A percentile compares a stretch with the other conserved stretches of the same genome.
phyloP scores from a whole-genome alignment of 2,329 filamentous ascomycete genomes.

The Stagonosporopsis chrysanthemi region DNA sequence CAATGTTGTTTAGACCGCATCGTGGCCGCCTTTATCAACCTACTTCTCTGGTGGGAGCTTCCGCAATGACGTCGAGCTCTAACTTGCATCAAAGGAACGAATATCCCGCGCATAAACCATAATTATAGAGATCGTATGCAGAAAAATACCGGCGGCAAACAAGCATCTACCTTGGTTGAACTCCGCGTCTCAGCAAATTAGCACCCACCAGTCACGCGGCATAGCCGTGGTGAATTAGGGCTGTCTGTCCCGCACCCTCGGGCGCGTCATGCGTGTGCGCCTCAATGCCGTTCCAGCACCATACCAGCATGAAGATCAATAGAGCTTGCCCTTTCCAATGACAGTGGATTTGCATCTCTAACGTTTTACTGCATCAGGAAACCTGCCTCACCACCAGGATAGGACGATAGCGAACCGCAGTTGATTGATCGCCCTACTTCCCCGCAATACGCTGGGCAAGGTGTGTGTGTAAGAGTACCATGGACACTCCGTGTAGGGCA shows the following conservation, averaged over 20 bases:
- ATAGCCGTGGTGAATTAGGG: constrained; percentile 2
- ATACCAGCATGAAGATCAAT: not conserved
- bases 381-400: not conserved
- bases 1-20: not conserved
- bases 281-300: not conserved
- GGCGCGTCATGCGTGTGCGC: not conserved
- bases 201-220: not conserved
- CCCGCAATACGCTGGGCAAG: not conserved
- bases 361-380: no score
- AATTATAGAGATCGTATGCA: no score
- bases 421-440: not conserved
- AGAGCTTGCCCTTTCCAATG: not conserved
- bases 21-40: not conserved
- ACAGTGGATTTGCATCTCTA: not conserved
- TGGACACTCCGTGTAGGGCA: not conserved
- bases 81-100: no score
- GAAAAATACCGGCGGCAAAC: not conserved
- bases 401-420: not conserved
- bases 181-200: not conserved
- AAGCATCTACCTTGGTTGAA: not conserved
- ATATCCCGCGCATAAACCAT: no score
- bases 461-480: not conserved
- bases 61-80: no score
- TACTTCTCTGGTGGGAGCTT: no score
- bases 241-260: not conserved